Conservation (phyloP, 2,329 filamentous ascomycete genomes). For the Stagonosporopsis chrysanthemi region DNA sequence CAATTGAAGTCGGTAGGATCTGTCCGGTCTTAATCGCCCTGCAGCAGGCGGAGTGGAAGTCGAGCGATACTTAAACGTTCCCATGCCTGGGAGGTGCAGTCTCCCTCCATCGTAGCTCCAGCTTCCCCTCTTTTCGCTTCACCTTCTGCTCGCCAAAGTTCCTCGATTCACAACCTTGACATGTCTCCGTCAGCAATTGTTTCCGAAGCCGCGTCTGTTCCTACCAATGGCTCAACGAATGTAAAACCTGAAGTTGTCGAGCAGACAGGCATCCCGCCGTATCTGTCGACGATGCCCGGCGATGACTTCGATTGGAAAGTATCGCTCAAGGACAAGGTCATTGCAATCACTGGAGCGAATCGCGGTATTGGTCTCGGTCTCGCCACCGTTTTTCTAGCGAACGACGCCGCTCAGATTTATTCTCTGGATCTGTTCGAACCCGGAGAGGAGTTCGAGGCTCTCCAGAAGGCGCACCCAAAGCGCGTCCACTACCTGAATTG, state of each 20-base stretch:
- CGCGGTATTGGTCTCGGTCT: slow-evolving; percentile 56
- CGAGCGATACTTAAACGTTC: slow-evolving; percentile 33
- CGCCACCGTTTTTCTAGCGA: slow-evolving; percentile 57
- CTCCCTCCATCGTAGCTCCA: slow-evolving; percentile 6
- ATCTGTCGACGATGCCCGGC: slow-evolving; percentile 54
- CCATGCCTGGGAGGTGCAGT: slow-evolving; percentile 17
- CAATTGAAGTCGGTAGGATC: slow-evolving; percentile 12
- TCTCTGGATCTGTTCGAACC: slow-evolving; percentile 59
- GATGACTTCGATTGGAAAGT: slow-evolving; percentile 57
- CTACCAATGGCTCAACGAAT: slow-evolving; percentile 25
- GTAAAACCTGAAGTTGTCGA: slow-evolving; percentile 30
- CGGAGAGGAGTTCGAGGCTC: slow-evolving; percentile 55
- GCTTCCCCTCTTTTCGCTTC: slow-evolving; percentile 11
- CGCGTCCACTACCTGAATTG: slow-evolving; percentile 56
- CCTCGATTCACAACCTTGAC: slow-evolving; percentile 6
- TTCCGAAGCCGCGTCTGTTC: slow-evolving; percentile 25
- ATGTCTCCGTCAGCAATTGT: slow-evolving; percentile 44
- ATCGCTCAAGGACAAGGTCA: slow-evolving; percentile 53
- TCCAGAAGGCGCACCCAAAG: slow-evolving; percentile 53
- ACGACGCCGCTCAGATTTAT: slow-evolving; percentile 57
- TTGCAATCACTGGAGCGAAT: slow-evolving; percentile 42
- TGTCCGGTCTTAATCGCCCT: slow-evolving; percentile 21
- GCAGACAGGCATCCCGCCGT: slow-evolving; percentile 41
- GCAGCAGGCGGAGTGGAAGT: slow-evolving; percentile 17
- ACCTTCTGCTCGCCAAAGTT: slow-evolving; percentile 27